Percentiles rank a stretch among this genome's conserved stretches.
Conservation (phyloP, 1,284 basidiomycete species). For the Rhodofomes roseus region DNA sequence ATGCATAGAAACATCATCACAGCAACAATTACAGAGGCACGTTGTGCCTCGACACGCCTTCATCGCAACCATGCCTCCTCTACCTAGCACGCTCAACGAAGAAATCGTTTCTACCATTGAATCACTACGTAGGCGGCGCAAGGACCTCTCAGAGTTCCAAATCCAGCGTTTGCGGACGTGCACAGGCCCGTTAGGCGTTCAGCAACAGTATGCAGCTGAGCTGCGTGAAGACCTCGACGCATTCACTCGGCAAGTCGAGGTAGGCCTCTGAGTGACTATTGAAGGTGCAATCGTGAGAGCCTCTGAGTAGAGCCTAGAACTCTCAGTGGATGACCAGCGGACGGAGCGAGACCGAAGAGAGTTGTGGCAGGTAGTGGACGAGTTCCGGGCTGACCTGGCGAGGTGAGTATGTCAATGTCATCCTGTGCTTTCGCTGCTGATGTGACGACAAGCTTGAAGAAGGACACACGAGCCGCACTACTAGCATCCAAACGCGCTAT, state of each 20-base stretch:
- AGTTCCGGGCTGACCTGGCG: constrained; percentile 41
- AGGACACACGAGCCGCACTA: constrained; percentile 61
- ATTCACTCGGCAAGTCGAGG: constrained; percentile 66
- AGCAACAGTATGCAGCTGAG: constrained; percentile 73
- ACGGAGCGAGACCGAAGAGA: constrained; percentile 49
- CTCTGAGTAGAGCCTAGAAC: constrained; percentile 52
- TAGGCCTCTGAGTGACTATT: constrained; percentile 30
- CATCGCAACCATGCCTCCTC: constrained; percentile 50
- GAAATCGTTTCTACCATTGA: constrained; percentile 48
- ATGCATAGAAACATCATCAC: too few relatives aligned
- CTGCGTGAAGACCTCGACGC: constrained; percentile 70
- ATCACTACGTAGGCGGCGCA: constrained; percentile 50
- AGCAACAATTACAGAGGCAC: too few relatives aligned
- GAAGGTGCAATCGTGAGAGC: constrained; percentile 8
- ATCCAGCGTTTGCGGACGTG: constrained; percentile 71
- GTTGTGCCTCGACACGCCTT: too few relatives aligned
- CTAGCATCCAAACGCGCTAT: constrained; percentile 69
- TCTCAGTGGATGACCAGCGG: constrained; percentile 64
- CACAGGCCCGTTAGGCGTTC: constrained; percentile 58
- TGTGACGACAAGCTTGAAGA: constrained; percentile 46
- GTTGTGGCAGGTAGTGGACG: constrained; percentile 47
- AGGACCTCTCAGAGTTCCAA: constrained; percentile 66
- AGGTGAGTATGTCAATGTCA: constrained; percentile 37
- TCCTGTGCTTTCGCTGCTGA: neutral
- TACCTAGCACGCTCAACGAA: constrained; percentile 49